Evolutionary conservation across 805 yeast genomes (phyloP).

Genomic region (Nakazawaea peltata): DNA sequence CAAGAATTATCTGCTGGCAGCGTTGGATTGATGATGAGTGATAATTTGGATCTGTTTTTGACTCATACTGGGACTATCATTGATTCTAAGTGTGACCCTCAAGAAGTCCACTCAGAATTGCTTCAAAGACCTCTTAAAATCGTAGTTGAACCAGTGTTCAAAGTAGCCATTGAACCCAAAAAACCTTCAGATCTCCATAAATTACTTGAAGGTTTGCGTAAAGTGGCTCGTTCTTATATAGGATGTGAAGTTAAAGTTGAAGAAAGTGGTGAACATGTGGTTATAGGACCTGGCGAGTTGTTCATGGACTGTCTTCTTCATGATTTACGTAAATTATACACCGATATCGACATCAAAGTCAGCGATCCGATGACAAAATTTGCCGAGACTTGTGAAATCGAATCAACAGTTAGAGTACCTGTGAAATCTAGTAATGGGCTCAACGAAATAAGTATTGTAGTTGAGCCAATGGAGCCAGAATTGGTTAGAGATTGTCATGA

Average conservation of each 20-base stretch:
- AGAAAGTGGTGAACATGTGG: slow-evolving; percentile 80
- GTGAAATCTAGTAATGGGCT: slow-evolving; percentile 47
- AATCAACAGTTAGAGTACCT: slow-evolving; percentile 61
- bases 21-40: slow-evolving; percentile 60
- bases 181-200: slow-evolving; percentile 73
- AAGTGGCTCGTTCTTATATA: slow-evolving; percentile 53
- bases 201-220: slow-evolving; percentile 61
- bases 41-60: slow-evolving; percentile 39
- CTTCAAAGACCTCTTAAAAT: slow-evolving; percentile 35
- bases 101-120: slow-evolving; percentile 19
- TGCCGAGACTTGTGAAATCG: slow-evolving; percentile 64
- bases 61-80: slow-evolving; percentile 56
- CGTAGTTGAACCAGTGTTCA: slow-evolving; percentile 53
- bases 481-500: slow-evolving; percentile 49
- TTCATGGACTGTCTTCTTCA: slow-evolving; percentile 77
- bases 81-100: background rate
- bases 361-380: slow-evolving; percentile 81
- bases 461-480: slow-evolving; percentile 61
- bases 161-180: slow-evolving; percentile 77
- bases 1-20: slow-evolving; percentile 53
- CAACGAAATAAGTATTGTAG: slow-evolving; percentile 57
- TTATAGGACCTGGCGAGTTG: slow-evolving; percentile 81
- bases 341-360: slow-evolving; percentile 64
- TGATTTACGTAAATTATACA: slow-evolving; percentile 60
- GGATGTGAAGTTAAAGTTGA: slow-evolving; percentile 67